Conservation (phyloP, 208 protist genomes). For the Acanthamoeba sp. region DNA sequence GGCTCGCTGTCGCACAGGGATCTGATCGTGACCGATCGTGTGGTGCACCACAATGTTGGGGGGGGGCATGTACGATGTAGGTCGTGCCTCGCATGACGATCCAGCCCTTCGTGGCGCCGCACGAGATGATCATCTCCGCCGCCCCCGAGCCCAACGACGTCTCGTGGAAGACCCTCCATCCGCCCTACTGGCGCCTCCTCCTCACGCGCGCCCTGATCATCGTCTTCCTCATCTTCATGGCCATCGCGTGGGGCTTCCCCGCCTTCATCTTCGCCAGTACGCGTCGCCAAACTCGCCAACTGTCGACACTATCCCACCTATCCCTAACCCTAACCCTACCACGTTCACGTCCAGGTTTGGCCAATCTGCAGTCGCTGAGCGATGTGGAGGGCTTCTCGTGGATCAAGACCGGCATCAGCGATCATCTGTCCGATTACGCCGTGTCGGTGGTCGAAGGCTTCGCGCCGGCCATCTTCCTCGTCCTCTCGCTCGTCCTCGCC, state of each 20-base stretch:
- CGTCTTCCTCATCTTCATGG: constrained; percentile 10
- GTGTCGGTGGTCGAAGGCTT: constrained; percentile 32
- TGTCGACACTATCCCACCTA: neutral
- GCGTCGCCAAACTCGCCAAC: too few species aligned
- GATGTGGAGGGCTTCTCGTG: neutral
- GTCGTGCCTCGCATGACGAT: constrained; percentile 55
- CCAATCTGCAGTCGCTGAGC: constrained; percentile 53
- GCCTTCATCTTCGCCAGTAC: constrained; percentile 41
- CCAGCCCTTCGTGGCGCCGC: constrained; percentile 47
- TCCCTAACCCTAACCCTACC: too few species aligned
- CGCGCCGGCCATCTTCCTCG: constrained; percentile 30
- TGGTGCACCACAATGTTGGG: too few species aligned
- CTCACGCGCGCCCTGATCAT: constrained; percentile 2
- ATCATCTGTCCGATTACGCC: constrained; percentile 30
- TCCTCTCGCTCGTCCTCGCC: neutral
- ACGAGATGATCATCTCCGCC: constrained; percentile 9
- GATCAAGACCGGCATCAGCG: constrained; percentile 32
- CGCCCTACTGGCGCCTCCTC: constrained; percentile 25
- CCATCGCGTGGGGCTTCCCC: constrained; percentile 10
- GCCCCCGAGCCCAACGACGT: constrained; percentile 56
- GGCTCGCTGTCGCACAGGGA: too few species aligned
- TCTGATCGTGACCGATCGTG: too few species aligned
- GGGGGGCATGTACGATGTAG: neutral
- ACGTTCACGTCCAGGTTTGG: neutral
- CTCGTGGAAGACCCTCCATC: constrained; percentile 51